Evolutionary conservation across 495 filamentous ascomycete species (phyloP).

Genomic region (Copromyces sp.): DNA sequence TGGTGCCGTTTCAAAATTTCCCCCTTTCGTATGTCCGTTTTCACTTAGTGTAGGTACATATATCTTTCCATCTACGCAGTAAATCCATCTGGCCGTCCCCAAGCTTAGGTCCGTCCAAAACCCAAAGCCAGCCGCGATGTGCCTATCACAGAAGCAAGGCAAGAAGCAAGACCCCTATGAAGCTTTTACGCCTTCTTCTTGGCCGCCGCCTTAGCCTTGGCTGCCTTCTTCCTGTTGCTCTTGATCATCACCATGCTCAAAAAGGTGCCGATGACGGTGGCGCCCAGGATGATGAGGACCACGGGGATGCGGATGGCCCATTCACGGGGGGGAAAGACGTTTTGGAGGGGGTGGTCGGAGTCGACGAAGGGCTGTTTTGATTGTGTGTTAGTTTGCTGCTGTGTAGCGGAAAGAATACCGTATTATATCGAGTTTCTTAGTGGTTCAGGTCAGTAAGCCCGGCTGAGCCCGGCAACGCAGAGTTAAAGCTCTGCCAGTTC

Average conservation of each 20-base stretch:
- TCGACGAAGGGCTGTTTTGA: constrained; percentile 83
- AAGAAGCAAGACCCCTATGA: neutral
- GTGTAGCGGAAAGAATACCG: too few species aligned
- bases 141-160: neutral
- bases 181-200: constrained; percentile 40
- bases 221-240: constrained; percentile 93
- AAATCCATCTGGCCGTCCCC: neutral
- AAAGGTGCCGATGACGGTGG: constrained; percentile 91
- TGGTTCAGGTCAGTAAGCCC: too few species aligned
- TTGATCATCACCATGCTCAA: constrained; percentile 97
- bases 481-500: too few species aligned
- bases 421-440: too few species aligned
- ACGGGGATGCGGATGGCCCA: constrained; percentile 99
- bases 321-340: constrained; percentile 90
- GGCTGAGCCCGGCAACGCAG: too few species aligned
- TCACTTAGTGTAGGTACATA: neutral
- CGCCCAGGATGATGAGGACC: constrained; percentile 85
- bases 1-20: neutral
- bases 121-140: neutral
- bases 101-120: neutral
- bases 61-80: neutral
- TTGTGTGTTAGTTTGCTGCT: neutral
- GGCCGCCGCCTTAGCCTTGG: constrained; percentile 69
- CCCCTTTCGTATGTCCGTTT: neutral
- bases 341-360: constrained; percentile 82